Percentiles rank a stretch among this genome's conserved stretches.
phyloP scores from a whole-genome alignment of 345 rosid species.

The Isatis tinctoria region DNA sequence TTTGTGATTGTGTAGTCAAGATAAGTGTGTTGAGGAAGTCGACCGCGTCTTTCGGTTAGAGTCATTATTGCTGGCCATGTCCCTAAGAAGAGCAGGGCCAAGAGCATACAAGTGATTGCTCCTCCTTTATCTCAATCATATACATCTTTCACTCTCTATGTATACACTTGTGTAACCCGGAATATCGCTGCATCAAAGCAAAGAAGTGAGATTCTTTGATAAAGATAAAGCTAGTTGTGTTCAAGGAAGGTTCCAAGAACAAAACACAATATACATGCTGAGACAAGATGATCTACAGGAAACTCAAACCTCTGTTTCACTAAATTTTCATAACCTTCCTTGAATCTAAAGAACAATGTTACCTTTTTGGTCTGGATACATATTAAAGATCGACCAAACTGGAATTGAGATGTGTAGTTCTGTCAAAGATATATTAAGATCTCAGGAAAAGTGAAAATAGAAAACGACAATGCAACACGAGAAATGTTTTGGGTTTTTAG shows the following conservation, averaged over 20 bases:
- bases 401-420: background rate
- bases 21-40: slow-evolving; percentile 88
- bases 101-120: slow-evolving; percentile 73
- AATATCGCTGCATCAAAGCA: background rate
- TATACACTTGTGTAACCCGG: background rate
- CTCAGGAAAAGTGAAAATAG: background rate
- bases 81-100: slow-evolving; percentile 68
- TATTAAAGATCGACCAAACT: background rate
- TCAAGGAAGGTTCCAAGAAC: background rate
- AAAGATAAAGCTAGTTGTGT: background rate
- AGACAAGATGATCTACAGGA: background rate
- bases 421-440: background rate
- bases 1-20: slow-evolving; percentile 82
- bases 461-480: background rate
- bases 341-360: background rate
- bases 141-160: background rate
- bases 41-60: slow-evolving; percentile 71
- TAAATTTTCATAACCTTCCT: background rate
- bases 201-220: background rate
- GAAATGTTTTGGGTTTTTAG: background rate
- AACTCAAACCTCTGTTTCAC: background rate
- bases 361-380: background rate
- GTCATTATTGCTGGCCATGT: slow-evolving; percentile 91
- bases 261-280: background rate
- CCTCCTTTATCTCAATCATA: slow-evolving; percentile 78